Evolutionary conservation across 140 eudicot species (phyloP).

Genomic region (Senecio squalidus): DNA sequence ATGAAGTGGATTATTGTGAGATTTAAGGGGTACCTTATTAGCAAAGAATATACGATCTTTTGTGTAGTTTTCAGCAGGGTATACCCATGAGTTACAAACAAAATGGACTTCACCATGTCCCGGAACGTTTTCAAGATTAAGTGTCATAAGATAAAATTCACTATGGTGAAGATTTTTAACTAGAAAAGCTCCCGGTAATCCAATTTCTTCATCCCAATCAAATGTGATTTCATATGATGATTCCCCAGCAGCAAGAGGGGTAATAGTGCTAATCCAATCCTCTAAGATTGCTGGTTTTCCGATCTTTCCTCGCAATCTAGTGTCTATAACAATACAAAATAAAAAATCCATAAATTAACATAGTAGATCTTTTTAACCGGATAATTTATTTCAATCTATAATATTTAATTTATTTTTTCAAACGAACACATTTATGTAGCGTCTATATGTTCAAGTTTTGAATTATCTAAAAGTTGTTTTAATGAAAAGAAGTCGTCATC

Average conservation of each 20-base stretch:
- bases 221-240: slow-evolving; percentile 42
- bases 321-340: neutral
- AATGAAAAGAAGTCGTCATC: too few species aligned
- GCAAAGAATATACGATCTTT: slow-evolving; percentile 59
- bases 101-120: slow-evolving; percentile 68
- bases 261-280: slow-evolving; percentile 38
- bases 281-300: slow-evolving; percentile 47
- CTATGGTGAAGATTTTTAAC: slow-evolving; percentile 47
- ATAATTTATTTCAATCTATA: too few species aligned
- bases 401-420: too few species aligned
- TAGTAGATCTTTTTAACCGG: too few species aligned
- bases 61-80: slow-evolving; percentile 44
- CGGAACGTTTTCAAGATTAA: slow-evolving; percentile 63
- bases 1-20: neutral
- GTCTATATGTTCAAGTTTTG: too few species aligned
- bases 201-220: slow-evolving; percentile 52
- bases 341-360: too few species aligned
- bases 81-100: slow-evolving; percentile 82
- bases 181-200: slow-evolving; percentile 59
- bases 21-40: slow-evolving; percentile 51
- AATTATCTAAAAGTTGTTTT: too few species aligned
- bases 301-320: slow-evolving; percentile 28
- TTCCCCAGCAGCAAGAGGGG: slow-evolving; percentile 31
- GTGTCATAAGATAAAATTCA: slow-evolving; percentile 68
- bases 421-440: too few species aligned